Evolutionary conservation across 208 protist genomes (phyloP), one percentile per base, ranked within the genome.

Genomic region (Kentomonas sorsogonicus): DNA sequence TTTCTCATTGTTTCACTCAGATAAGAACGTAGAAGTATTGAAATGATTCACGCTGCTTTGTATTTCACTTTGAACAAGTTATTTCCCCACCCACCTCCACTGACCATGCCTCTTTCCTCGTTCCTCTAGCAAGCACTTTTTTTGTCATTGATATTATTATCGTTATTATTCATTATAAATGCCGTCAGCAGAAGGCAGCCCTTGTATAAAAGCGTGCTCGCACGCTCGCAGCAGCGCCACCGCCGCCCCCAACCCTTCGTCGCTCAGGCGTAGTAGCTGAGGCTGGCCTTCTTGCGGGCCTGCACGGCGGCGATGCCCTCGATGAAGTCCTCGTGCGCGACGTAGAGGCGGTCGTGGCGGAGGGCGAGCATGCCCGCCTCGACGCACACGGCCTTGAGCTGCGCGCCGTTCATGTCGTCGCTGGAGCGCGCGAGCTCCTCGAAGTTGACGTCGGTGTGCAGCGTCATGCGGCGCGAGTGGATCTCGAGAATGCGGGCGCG

Each of bases 311-410:
- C 77, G 9, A 96, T 77, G 58, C 97, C 98, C 70, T 99, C 98
- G 53, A 99, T 94, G 64, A 99, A 99, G 71, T 99, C 99, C 71
- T 99, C 97, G 69, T 99, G 98, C 16, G 61, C 59, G 33, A 97
- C 76, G 47, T 94, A 89, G 16, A 79, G 48, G 25, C 79, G 80
- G 54, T 96, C 93, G 60, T 90, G 81, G 83, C 99, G 80, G 51
- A 99, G 83, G 3, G 99, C 99, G 53, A 99, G 82, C 99, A 99
- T 99, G 44, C 99, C 99, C 16, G 98, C 93, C 83, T 99, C 99
- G 25, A 99, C 98, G 84, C 98, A 99, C 34, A 99, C 98, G 15
- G 99, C 99, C 85, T 99, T 99, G 18, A 99, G 86, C 85, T 99
- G 97, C 22, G 99, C 99, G 34, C 99, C 99, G 79, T 99, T 99